These are phyloP conservation scores for Collybiopsis luxurians DNA, from an alignment of 768 basidiomycete genomes.

Conservation along the genomic window DNA sequence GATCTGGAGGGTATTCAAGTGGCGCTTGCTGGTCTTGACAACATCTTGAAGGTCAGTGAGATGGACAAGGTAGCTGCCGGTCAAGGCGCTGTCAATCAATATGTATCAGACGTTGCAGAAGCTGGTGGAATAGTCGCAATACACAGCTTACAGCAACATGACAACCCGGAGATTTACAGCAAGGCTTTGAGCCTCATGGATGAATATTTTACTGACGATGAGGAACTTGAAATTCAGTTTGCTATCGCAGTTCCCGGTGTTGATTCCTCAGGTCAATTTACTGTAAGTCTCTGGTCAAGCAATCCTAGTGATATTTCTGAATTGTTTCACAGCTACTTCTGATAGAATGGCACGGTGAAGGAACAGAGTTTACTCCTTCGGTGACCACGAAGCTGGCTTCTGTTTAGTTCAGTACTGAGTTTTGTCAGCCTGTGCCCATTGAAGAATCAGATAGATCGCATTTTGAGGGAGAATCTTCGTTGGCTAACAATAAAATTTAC, in stretches of 20 bases:
- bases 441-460: too few relatives aligned
- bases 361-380: too few relatives aligned
- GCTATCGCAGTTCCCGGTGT: slow-evolving; percentile 75
- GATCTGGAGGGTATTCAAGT: slow-evolving; percentile 99
- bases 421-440: too few relatives aligned
- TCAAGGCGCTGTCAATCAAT: slow-evolving; percentile 85
- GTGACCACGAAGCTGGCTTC: too few relatives aligned
- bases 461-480: too few relatives aligned
- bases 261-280: slow-evolving; percentile 70
- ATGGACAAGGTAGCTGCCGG: slow-evolving; percentile 84
- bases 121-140: slow-evolving; percentile 99
- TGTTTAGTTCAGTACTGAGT: too few relatives aligned
- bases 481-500: too few relatives aligned
- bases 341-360: too few relatives aligned
- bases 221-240: slow-evolving; percentile 87
- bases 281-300: slow-evolving; percentile 51
- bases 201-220: slow-evolving; percentile 98
- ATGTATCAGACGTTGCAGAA: slow-evolving; percentile 94
- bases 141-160: slow-evolving; percentile 98
- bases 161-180: slow-evolving; percentile 99
- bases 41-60: slow-evolving; percentile 97
- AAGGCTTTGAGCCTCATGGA: slow-evolving; percentile 99
- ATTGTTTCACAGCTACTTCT: too few relatives aligned
- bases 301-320: too few relatives aligned
- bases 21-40: slow-evolving; percentile 96